A percentile compares a stretch with the other conserved stretches of the same genome.
Evolutionary conservation across 495 filamentous ascomycete genomes (phyloP).

Genomic region (Cercophora scortea): DNA sequence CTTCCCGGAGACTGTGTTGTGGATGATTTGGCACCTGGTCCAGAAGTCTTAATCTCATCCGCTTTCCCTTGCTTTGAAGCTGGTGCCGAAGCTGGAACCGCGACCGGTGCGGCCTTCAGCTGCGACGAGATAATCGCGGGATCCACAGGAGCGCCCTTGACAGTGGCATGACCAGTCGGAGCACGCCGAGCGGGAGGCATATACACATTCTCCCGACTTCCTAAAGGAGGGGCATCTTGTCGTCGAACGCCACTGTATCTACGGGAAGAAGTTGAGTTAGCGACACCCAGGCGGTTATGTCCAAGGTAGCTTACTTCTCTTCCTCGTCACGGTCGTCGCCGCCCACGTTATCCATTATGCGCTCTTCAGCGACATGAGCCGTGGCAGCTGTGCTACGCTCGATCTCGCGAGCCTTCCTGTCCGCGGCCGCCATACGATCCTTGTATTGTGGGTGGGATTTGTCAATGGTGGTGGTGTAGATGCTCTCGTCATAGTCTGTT

Average conservation of each 20-base stretch:
- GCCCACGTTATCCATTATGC: conserved; percentile 54
- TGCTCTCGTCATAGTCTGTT: conserved; percentile 83
- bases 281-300: neutral
- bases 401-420: conserved; percentile 83
- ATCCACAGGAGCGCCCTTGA: conserved; percentile 66
- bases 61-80: neutral
- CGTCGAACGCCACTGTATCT: conserved; percentile 91
- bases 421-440: conserved; percentile 66
- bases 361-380: conserved; percentile 80
- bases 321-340: conserved; percentile 68
- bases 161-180: conserved; percentile 62
- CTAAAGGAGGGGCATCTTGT: conserved; percentile 60
- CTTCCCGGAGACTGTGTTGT: conserved; percentile 20
- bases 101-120: conserved; percentile 41
- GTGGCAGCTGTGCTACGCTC: conserved; percentile 62
- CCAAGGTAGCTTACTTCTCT: conserved; percentile 61
- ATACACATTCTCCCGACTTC: conserved; percentile 63
- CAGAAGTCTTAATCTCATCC: conserved; percentile 28
- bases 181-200: conserved; percentile 81
- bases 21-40: conserved; percentile 18
- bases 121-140: conserved; percentile 77
- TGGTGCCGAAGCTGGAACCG: conserved; percentile 37
- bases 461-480: conserved; percentile 89
- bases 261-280: conserved; percentile 17
- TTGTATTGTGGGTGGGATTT: conserved; percentile 72